Evolutionary conservation across 2,329 filamentous ascomycete genomes (phyloP).

Genomic region (Didymella lethalis): DNA sequence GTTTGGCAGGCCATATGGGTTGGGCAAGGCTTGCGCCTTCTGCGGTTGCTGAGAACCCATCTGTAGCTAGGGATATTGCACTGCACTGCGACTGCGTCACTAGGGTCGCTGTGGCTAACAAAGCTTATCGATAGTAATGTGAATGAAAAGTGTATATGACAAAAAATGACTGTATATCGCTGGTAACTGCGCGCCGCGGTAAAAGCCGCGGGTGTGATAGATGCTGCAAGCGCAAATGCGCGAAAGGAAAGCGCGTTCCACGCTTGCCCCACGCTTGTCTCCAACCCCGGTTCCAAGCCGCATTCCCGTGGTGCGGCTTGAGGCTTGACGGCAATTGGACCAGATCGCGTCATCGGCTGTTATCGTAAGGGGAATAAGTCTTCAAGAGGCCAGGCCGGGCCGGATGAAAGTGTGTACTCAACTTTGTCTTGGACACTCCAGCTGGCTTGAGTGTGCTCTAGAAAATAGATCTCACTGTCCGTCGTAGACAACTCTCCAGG

Average conservation of each 20-base stretch:
- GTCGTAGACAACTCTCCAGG: slow-evolving; percentile 8
- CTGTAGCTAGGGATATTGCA: slow-evolving; percentile 20
- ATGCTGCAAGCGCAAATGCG: slow-evolving; percentile 10
- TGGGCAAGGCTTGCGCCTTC: slow-evolving; percentile 38
- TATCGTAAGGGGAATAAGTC: slow-evolving; percentile 7
- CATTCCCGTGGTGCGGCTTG: slow-evolving; percentile 13
- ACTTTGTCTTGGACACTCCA: slow-evolving; percentile 7
- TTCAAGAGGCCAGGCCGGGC: slow-evolving; percentile 11
- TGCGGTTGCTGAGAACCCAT: slow-evolving; percentile 38
- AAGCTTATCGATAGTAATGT: not conserved
- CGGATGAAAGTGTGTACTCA: slow-evolving; percentile 4
- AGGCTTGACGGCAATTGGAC: slow-evolving; percentile 18
- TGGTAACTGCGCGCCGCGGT: not conserved
- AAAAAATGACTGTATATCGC: not conserved
- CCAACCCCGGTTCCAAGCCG: slow-evolving; percentile 9
- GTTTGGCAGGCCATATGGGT: slow-evolving; percentile 38
- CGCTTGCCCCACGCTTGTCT: slow-evolving; percentile 18
- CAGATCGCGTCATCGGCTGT: slow-evolving; percentile 23
- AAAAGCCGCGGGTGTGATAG: not conserved
- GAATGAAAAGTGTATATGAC: not conserved
- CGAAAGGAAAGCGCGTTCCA: slow-evolving; percentile 14
- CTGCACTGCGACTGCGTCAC: slow-evolving; percentile 4
- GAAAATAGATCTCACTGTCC: slow-evolving; percentile 13
- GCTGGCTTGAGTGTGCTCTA: slow-evolving; percentile 13
- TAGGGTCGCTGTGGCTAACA: slow-evolving; percentile 4